Base-by-base conservation (phyloP, 176 grass and related monocot species). In the Paspalum notatum region DNA sequence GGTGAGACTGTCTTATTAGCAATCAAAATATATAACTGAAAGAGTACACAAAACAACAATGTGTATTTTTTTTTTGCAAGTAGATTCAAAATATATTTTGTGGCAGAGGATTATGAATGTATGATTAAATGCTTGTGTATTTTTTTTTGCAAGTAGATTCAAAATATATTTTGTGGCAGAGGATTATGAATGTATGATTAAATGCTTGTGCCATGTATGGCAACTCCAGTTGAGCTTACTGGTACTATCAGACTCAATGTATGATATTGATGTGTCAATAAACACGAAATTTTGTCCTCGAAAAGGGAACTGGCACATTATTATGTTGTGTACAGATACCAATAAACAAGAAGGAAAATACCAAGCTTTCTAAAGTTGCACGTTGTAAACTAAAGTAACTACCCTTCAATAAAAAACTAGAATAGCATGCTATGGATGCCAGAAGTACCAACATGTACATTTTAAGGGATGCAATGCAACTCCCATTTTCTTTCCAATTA, bases 11-110 rank as follows among this genome's bases (percentile, higher is more conserved):
- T 76, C n/a, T 21, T 51, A 84, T 5, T 50, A 46, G 15, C 42
- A 62, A 45, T 59, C 2, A 12, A 59, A 52, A 67, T 26, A 66
- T 52, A 55, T 60, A 25, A 59, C 24, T 15, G 44, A 21, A 64
- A 75, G 42, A 22, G 4, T 46, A 66, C 41, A 68, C 3, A 51
- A 7, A 59, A 74, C n/a, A n/a, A n/a, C n/a, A 14, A 62, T 43
- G 17, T n/a, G 51, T 17, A 4, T n/a, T n/a, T n/a, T n/a, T 20
- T 38, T 32, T 65, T 80, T 18, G 38, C 58, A 66, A 43, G 52
- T 75, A 71, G 45, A 51, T 59, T 59, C 55, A 58, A 59, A 47
- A 62, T 32, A 55, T 45, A 77, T 64, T 46, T 70, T 81, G 32
- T 5, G 3, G 27, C 48, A 49, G 11, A 68, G n/a, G n/a, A n/a